Evolutionary conservation across 108 stramenopile genomes (phyloP).

Genomic region (Nitzschia putrida): DNA sequence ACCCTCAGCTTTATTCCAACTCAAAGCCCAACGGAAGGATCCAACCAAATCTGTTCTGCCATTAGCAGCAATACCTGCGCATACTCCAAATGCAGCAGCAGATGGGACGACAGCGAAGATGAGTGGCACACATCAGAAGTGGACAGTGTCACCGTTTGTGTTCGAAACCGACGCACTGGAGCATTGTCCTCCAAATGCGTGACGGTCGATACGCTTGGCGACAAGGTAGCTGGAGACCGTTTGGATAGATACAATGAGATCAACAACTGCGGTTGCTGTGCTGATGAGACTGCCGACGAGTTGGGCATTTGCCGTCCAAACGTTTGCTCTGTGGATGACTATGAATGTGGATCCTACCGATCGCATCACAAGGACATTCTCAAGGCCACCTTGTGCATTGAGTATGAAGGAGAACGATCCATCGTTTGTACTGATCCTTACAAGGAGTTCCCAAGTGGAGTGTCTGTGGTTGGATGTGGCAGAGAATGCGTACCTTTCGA

Average conservation of each 20-base stretch:
- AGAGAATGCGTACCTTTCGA: neutral
- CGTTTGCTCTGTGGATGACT: neutral
- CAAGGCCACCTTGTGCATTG: neutral
- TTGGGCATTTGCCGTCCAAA: neutral
- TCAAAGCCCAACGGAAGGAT: too few species aligned
- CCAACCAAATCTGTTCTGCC: too few species aligned
- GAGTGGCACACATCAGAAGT: neutral
- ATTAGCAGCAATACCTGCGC: too few species aligned
- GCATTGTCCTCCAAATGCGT: neutral
- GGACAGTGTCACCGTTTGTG: neutral
- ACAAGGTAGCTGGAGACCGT: neutral
- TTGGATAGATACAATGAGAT: neutral
- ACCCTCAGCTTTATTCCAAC: too few species aligned
- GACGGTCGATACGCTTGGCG: neutral
- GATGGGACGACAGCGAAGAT: neutral
- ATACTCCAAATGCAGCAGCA: neutral
- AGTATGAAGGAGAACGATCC: neutral
- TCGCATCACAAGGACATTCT: neutral
- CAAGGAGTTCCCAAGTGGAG: neutral
- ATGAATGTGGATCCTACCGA: neutral
- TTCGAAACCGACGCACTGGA: neutral
- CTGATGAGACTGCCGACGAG: neutral
- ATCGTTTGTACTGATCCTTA: neutral
- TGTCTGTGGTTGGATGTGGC: neutral
- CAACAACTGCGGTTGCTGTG: neutral